These are phyloP conservation scores for Reutealis trisperma DNA, from an alignment of 345 rosid species.

Conservation along the genomic window DNA sequence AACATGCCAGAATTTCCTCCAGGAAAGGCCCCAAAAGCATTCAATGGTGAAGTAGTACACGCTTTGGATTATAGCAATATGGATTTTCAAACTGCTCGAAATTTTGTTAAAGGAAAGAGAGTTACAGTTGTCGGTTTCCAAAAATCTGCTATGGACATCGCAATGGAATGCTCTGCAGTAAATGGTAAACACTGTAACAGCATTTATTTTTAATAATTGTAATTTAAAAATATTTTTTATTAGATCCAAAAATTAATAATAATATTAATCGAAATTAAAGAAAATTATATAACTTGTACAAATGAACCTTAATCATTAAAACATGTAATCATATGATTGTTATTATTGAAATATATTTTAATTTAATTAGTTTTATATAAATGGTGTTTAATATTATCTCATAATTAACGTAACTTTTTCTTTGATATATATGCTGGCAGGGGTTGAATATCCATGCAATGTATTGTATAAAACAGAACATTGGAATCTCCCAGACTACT, in stretches of 20 bases:
- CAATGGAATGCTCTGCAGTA: conserved; percentile 41
- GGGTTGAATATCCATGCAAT: conserved; percentile 37
- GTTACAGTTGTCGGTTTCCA: conserved; percentile 41
- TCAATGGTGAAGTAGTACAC: conserved; percentile 46
- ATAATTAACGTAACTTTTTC: no score
- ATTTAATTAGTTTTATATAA: no score
- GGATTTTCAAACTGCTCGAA: conserved; percentile 23
- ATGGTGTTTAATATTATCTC: no score
- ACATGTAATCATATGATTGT: no score
- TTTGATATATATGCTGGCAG: conserved; percentile 17
- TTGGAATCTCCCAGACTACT: conserved; percentile 44
- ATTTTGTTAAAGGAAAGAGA: conserved; percentile 30
- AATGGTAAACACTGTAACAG: conserved; percentile 25
- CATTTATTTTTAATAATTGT: not conserved
- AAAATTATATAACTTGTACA: no score
- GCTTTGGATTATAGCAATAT: conserved; percentile 42
- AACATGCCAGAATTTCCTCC: conserved; percentile 44
- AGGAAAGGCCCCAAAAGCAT: conserved; percentile 42
- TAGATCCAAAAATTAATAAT: no score
- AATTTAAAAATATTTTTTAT: no score
- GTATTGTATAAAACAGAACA: conserved; percentile 40
- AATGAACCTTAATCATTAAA: no score
- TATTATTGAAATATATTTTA: no score
- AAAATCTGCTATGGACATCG: conserved; percentile 46
- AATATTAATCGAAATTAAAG: no score